Evolutionary conservation across 2,329 filamentous ascomycete species (phyloP), one percentile per base, ranked within the genome.

Genomic region (Alternaria postmessia): DNA sequence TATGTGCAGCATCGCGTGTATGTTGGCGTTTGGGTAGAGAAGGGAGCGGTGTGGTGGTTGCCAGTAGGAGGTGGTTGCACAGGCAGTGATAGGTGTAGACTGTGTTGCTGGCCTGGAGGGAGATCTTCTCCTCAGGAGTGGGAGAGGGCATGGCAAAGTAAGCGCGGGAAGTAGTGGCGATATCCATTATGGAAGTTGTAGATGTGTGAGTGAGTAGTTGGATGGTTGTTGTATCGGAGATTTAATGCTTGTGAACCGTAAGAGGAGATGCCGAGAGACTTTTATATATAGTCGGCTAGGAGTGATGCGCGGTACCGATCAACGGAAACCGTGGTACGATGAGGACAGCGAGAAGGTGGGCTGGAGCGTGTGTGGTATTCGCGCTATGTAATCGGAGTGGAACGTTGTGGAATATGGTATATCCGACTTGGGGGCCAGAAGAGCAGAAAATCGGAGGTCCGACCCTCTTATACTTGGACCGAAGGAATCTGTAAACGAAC

Each of bases 21-120:
- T 79, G 74, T 46, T 72, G 62, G 47, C 89, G 86, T 7, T 79
- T 82, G 1, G 87, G 87, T 11, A 90, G 81, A 0, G 77, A 65
- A 28, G 79, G 62, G 47, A 91, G 79, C 3, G 81, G 74, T 38
- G 85, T 83, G 1, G 85, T 86, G 44, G 82, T 88, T 22, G 87
- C 84, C 63, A 91, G 82, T 55, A 91, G 79, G 63, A 91, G 84
- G 67, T 88, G 84, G 46, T 82, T 87, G 83, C 89, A 91, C 73
- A 89, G 83, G 82, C 89, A 91, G 79, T 87, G 85, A 77, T 87
- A 87, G 60, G 84, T 86, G 75, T 84, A 78, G 63, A 85, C 74
- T 53, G 74, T 75, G 67, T 70, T 71, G 58, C 68, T 69, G 58
- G 74, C 69, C 47, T 75, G 72, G 54, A 78, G 72, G 54, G 72